Base-by-base conservation (phyloP, 331 rosid species). In the Spiraea crenata region DNA sequence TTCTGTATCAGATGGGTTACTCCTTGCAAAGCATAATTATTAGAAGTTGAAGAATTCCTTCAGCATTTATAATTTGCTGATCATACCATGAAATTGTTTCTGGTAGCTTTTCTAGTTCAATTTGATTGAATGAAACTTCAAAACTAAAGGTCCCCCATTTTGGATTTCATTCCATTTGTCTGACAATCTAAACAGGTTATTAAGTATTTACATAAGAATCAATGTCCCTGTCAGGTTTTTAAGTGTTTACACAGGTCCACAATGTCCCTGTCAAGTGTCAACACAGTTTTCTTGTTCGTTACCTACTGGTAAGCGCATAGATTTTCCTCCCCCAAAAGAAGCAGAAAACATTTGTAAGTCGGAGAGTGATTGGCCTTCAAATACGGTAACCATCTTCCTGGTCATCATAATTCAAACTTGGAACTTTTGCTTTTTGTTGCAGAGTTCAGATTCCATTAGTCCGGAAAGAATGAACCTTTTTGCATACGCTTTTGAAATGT, bases 11-110 rank as follows among this genome's bases (percentile, higher is more conserved):
- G 49, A 11, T 76, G 13, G 39, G 69, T 67, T 68, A 42, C 57
- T 73, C 41, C 15, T 37, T 50, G 80, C 62, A 63, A 25, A 50
- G 70, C 49, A 38, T 76, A 63, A 69, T 71, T 44, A 74, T 65
- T 70, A 71, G 45, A 62, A 73, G 79, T 72, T 86, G 87, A 88
- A 70, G 83, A 80, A 51, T 84, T 82, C 79, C 81, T 81, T 87
- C 96, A 75, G 76, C 79, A 70, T 80, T 56, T 39, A 60, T 19
- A 57, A 42, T 57, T 51, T 78, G 1, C 69, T 71, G 50, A 49
- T n/a, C 57, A 41, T 25, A 35, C 14, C 9, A 14, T 19, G 9
- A 48, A 59, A 50, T 67, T 75, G 60, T 20, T 6, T 14, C 38
- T 6, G 12, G 17, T 42, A 8, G 7, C 16, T 6, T 58, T 9